Evolutionary conservation across 148 eudicot species (phyloP), one percentile per base, ranked within the genome.

Genomic region (Cornus suecica): DNA sequence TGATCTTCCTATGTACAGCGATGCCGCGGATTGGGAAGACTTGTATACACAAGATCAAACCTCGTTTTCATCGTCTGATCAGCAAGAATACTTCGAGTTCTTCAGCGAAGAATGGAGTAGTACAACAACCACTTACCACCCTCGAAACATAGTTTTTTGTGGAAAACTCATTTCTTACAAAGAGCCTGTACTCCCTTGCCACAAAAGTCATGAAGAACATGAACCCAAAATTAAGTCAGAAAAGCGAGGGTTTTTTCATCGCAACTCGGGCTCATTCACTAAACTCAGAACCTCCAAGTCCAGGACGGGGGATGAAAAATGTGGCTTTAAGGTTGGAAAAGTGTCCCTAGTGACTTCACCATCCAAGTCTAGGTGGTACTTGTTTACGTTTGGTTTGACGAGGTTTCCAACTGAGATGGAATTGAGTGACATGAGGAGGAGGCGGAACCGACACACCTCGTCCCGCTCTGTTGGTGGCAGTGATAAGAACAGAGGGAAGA

Each of bases 51-150:
- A 27, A 37, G 72, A 63, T 69, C 72, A 62, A 25, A 72, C 24
- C 62, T 66, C 61, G 10, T 63, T 20, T 1, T 54, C 81, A 1
- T 78, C 81, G 1, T 58, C 63, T n/a, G 66, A n/a, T n/a, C n/a
- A 72, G 31, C 74, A 72, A 37, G 82, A 79, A 11, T 64, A 72
- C 23, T 82, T 82, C 28, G 85, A 82, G 82, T 82, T 82, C 76
- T 78, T 71, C 77, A 82, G 76, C 66, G 70, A 76, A 56, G 77
- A 82, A 58, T 72, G 71, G 69, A 52, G 34, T 29, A 45, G 34
- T 3, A 6, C 42, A 6, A 37, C 42, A 6, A 6, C 4, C 9
- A 4, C 42, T 37, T 41, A 48, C n/a, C 3, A 2, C 63, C 65
- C 22, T 31, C 70, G 76, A 20, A 79, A 79, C 74, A 76, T 82